phyloP scores from a whole-genome alignment of 257 asterid species.

The Forsythia suspensa region DNA sequence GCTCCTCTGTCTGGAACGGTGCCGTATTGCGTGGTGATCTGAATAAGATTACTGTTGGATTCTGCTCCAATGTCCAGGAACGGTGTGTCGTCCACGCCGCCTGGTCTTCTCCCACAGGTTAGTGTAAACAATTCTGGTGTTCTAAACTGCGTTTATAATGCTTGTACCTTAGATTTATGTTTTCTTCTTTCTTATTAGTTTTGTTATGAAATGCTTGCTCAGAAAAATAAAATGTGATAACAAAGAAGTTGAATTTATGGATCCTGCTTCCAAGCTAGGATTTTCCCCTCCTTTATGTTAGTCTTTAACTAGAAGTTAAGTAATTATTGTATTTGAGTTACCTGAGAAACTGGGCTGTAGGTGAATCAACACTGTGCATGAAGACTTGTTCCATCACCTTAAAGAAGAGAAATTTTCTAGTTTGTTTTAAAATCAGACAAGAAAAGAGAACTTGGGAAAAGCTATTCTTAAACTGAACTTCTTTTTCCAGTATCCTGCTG shows the following conservation, averaged over 20 bases:
- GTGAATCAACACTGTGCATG: background rate
- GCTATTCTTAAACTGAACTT: background rate
- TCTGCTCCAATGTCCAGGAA: slow-evolving; percentile 87
- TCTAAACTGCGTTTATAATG: background rate
- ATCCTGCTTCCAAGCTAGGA: background rate
- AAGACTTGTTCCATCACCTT: slow-evolving; percentile 6
- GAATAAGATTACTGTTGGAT: slow-evolving; percentile 79
- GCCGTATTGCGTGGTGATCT: slow-evolving; percentile 84
- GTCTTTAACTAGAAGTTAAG: background rate
- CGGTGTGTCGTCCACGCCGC: slow-evolving; percentile 87
- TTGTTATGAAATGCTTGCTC: background rate
- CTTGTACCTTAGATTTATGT: slow-evolving; percentile 15
- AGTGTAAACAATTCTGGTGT: background rate
- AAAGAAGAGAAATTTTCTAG: background rate
- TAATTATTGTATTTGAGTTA: background rate
- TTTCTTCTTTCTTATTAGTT: background rate
- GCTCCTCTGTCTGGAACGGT: slow-evolving; percentile 91
- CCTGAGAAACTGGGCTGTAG: slow-evolving; percentile 5
- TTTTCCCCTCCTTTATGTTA: background rate
- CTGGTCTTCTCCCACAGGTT: slow-evolving; percentile 90
- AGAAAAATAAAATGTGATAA: no score
- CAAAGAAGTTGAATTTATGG: background rate
- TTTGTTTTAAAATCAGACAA: background rate
- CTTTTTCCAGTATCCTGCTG: background rate
- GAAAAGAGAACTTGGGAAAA: background rate